A percentile compares a stretch with the other conserved stretches of the same genome.
Evolutionary conservation across 192 early-diverging fungal genomes (phyloP).

Genomic region (Lunasporangiospora selenospora): DNA sequence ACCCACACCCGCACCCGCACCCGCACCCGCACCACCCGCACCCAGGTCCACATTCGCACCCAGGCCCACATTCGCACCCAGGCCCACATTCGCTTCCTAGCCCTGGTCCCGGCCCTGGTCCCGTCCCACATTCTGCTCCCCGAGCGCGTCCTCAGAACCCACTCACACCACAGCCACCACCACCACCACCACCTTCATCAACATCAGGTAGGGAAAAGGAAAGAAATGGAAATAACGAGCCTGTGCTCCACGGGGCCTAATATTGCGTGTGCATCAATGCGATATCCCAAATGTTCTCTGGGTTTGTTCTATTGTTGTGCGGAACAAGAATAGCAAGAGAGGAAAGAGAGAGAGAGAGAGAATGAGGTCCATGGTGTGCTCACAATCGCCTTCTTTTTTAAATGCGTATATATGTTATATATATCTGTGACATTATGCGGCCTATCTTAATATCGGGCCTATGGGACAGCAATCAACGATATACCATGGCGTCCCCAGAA

Average conservation of each 20-base stretch:
- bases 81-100: too few relatives aligned
- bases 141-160: background rate
- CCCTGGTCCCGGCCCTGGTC: background rate
- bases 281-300: background rate
- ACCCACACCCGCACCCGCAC: constrained; percentile 15
- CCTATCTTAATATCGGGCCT: background rate
- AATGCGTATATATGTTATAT: background rate
- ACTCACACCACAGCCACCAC: background rate
- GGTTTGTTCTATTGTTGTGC: background rate
- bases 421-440: background rate
- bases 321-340: background rate
- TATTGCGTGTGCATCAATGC: background rate
- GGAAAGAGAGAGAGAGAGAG: background rate
- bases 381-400: background rate
- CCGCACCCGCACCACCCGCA: constrained; percentile 6
- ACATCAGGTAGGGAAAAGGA: background rate
- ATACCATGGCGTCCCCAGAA: constrained; percentile 33
- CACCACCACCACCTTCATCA: background rate
- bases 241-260: background rate
- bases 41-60: constrained; percentile 6
- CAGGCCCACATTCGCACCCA: background rate
- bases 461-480: constrained; percentile 6
- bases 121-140: background rate
- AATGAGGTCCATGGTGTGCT: background rate
- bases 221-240: background rate